Base-by-base conservation (phyloP, 1,139 yeast species). In the Magnusiomyces tetraspermus region DNA sequence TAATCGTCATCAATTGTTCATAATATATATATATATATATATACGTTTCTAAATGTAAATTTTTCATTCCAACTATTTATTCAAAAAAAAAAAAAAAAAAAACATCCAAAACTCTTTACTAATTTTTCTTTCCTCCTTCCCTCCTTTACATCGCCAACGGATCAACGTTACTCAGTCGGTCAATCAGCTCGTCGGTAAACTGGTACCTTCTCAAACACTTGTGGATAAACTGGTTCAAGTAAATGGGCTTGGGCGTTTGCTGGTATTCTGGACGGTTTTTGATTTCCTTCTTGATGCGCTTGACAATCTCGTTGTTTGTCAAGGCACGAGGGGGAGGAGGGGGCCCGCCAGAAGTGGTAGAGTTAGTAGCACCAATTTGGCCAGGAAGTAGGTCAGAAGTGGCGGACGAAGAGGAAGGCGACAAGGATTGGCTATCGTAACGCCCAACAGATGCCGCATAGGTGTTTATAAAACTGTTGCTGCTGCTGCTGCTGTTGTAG, bases 151-250 rank as follows among this genome's bases (percentile, higher is more conserved):
- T 37, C 15, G n/a, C 33, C 33, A 28, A 8, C 11, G 33, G 33
- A 28, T 28, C 11, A 28, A 28, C 33, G 33, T 28, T 28, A 28
- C 33, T 28, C 46, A 42, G 13, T 4, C 33, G n/a, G 8, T 22
- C 26, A 23, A 42, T 42, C 33, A 42, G 23, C 33, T 42, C 46
- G 21, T 42, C 21, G 21, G 31, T 42, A 23, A 42, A 42, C 13
- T 26, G 30, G 13, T 42, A 42, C 3, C 46, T 3, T n/a, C 21
- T 42, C 17, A 42, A 13, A 22, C 46, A 42, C 33, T 42, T 42
- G 31, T 42, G 46, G 13, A 42, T 42, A 19, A 42, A 42, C 19
- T 42, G 46, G 31, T 42, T 42, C n/a, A 42, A 17, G 13, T 42
- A 42, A 26, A 42, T 22, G 6, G 46, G 46, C 31, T 42, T 42